Percentiles rank a stretch among this genome's conserved stretches.
phyloP scores from a whole-genome alignment of 345 rosid genomes.

The Gossypium anomalum region DNA sequence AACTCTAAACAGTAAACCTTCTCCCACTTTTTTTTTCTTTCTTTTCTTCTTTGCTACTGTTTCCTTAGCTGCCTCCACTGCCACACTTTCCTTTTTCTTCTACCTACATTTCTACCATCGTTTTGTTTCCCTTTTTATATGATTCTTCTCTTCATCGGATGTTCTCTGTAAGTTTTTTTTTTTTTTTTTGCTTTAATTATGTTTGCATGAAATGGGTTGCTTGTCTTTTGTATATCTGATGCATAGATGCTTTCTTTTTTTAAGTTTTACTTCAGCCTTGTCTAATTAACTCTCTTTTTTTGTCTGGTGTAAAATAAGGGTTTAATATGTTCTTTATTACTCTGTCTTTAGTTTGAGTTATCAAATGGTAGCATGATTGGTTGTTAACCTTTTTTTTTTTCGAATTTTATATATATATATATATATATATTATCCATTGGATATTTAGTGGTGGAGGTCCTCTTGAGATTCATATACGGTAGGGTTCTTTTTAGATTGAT shows the following conservation, averaged over 20 bases:
- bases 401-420: neutral
- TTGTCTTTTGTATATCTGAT: slow-evolving; percentile 13
- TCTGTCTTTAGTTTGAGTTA: neutral
- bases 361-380: neutral
- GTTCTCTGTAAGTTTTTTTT: neutral
- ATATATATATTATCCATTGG: neutral
- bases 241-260: neutral
- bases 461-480: slow-evolving; percentile 18
- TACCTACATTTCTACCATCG: neutral
- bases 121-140: neutral
- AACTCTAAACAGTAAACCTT: neutral
- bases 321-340: neutral
- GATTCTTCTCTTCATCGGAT: slow-evolving; percentile 11
- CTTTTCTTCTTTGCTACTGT: slow-evolving; percentile 1
- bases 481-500: neutral
- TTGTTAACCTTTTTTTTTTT: slow-evolving; percentile 3
- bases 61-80: neutral
- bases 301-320: neutral
- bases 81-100: neutral
- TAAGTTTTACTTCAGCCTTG: neutral
- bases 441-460: slow-evolving; percentile 20
- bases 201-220: slow-evolving; percentile 16
- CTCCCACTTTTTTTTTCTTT: neutral
- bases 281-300: neutral
- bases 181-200: neutral